Evolutionary conservation across 805 yeast species (phyloP).

Genomic region (Candida montana): DNA sequence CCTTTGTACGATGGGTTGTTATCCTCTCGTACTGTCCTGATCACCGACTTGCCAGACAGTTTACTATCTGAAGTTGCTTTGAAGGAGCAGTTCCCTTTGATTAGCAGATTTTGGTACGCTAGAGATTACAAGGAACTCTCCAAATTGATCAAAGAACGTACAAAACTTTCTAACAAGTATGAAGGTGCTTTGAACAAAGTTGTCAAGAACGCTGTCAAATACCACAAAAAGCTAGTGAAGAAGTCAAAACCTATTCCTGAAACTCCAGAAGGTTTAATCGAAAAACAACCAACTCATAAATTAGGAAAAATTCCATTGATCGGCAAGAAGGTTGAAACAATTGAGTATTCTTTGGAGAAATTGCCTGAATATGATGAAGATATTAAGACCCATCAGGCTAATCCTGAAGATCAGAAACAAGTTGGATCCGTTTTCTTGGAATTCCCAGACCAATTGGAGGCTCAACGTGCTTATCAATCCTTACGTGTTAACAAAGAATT

Average conservation of each 20-base stretch:
- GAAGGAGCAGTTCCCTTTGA: constrained; percentile 57
- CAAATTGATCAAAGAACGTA: constrained; percentile 55
- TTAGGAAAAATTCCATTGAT: constrained; percentile 56
- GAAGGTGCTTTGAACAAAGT: constrained; percentile 63
- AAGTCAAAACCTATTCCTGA: constrained; percentile 48
- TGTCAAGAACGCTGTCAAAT: constrained; percentile 52
- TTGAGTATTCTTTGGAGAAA: constrained; percentile 63
- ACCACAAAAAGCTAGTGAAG: constrained; percentile 50
- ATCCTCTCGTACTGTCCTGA: constrained; percentile 65
- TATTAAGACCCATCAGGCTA: constrained; percentile 52
- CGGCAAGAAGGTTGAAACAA: constrained; percentile 82
- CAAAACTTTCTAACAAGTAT: constrained; percentile 52
- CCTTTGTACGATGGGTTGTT: constrained; percentile 67
- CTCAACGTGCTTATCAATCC: constrained; percentile 87
- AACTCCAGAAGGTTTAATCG: constrained; percentile 61
- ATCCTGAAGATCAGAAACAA: constrained; percentile 45
- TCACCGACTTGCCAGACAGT: constrained; percentile 54
- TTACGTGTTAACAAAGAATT: constrained; percentile 47
- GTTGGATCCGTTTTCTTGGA: constrained; percentile 58
- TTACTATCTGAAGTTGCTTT: constrained; percentile 45
- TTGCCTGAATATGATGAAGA: constrained; percentile 65
- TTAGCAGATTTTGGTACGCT: constrained; percentile 55
- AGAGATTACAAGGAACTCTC: constrained; percentile 54
- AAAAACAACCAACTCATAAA: constrained; percentile 81
- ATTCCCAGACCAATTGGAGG: constrained; percentile 79